Evolutionary conservation across 2,329 filamentous ascomycete species (phyloP), one percentile per base, ranked within the genome.

Genomic region (Penicillium sp.): DNA sequence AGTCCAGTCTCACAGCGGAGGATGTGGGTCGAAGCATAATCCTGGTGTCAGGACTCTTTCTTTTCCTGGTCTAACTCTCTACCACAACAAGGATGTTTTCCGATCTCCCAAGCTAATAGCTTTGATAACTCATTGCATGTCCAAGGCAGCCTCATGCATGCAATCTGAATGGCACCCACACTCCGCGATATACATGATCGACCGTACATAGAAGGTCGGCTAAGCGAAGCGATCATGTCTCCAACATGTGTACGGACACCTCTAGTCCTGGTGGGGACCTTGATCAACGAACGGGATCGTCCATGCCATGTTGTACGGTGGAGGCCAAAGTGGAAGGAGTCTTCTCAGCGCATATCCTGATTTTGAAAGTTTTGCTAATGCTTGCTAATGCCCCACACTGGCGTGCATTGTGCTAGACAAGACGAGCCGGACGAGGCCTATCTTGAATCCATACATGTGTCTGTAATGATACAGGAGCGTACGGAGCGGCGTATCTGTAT

Each of bases 271-370:
- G 59, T 44, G 49, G 59, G 56, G 37, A 49, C 28, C 24, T 44
- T 38, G 54, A 58, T 58, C 59, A 38, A 63, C 62, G 55, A 66
- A 66, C 60, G 35, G 6, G 58, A 65, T 66, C 62, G 45, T 22
- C 57, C 22, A 28, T 47, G 56, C 28, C 28, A 26, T 35, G n/a
- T 35, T 33, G 28, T 51, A 33, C 30, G n/a, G 49, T 35, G 5
- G 49, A 51, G n/a, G 17, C 30, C 15, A 30, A 49, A 49, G 45
- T 30, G 45, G 15, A 49, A 49, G 26, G 45, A 49, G 24, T n/a
- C 45, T 2, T 7, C 17, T 4, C 45, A 49, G 26, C 1, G 3
- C 17, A 30, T n/a, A 7, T 30, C 40, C n/a, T 30, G 13, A 2
- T 30, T 49, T 10, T 30, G 24, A n/a, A 10, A n/a, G 17, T 15